phyloP scores from a whole-genome alignment of 139 green algal species.

The Chlamydomonas applanata region DNA sequence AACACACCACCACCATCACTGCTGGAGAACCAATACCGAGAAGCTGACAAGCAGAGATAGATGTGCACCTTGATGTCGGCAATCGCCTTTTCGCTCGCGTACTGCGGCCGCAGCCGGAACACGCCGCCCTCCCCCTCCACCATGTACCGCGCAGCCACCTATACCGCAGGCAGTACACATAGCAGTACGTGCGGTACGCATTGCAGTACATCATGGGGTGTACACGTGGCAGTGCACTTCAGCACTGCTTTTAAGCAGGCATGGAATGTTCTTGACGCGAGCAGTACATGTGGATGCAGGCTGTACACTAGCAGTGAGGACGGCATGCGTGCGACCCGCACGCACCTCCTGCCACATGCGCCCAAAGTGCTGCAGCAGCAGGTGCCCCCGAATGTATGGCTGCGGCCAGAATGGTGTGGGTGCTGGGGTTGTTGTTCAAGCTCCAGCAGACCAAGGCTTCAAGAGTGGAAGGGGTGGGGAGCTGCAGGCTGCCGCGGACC shows the following conservation, averaged over 20 bases:
- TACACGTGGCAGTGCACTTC: too few relatives aligned
- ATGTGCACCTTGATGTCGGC: conserved; percentile 14
- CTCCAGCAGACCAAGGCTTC: too few relatives aligned
- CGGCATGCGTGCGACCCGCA: too few relatives aligned
- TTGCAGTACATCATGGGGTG: too few relatives aligned
- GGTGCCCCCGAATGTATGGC: conserved; percentile 50
- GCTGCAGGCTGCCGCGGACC: too few relatives aligned
- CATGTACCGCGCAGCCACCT: conserved; percentile 61
- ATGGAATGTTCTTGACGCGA: too few relatives aligned
- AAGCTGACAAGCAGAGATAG: background rate
- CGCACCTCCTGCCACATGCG: conserved; percentile 43
- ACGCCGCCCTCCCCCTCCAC: conserved; percentile 33
- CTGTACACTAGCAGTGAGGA: too few relatives aligned
- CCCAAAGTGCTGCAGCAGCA: conserved; percentile 56
- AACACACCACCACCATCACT: background rate
- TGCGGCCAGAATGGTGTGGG: too few relatives aligned
- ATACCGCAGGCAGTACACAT: conserved; percentile 1
- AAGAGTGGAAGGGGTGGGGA: too few relatives aligned
- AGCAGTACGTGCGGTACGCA: background rate
- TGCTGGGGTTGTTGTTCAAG: too few relatives aligned
- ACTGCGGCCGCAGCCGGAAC: conserved; percentile 52
- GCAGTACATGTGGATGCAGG: too few relatives aligned
- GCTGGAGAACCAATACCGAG: conserved; percentile 2
- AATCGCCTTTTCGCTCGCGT: conserved; percentile 31
- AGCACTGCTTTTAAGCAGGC: too few relatives aligned